Conservation (phyloP, 129 eudicot genomes). For the Calendula officinalis region DNA sequence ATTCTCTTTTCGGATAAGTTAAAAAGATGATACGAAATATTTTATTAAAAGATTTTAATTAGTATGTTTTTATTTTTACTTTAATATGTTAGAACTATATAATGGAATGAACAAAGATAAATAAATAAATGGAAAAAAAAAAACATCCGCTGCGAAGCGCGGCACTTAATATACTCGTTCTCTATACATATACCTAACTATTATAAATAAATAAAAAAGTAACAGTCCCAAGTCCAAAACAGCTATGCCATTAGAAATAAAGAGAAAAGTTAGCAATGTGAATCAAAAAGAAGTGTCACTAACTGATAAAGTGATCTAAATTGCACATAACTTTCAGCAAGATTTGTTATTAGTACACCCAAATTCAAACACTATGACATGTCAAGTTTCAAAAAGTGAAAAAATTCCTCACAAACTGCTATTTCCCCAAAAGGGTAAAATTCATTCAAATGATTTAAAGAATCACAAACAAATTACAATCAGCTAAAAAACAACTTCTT, state of each 20-base stretch:
- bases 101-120: no score
- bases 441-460: neutral
- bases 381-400: slow-evolving; percentile 2
- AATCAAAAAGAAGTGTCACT: slow-evolving; percentile 8
- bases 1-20: no score
- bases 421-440: slow-evolving; percentile 17
- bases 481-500: slow-evolving; percentile 14
- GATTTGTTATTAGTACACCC: slow-evolving; percentile 4
- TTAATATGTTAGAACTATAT: no score
- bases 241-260: neutral
- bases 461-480: slow-evolving; percentile 9
- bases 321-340: slow-evolving; percentile 2
- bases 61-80: no score
- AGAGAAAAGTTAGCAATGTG: neutral
- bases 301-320: neutral
- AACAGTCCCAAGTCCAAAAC: no score
- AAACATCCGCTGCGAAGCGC: no score
- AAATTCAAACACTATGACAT: slow-evolving; percentile 4
- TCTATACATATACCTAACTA: no score
- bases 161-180: no score
- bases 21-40: no score
- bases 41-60: no score
- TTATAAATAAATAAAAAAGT: no score
- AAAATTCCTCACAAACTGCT: slow-evolving; percentile 8
- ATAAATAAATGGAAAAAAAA: no score